Evolutionary conservation across 768 basidiomycete genomes (phyloP).

Genomic region (Termitomyces sp.): DNA sequence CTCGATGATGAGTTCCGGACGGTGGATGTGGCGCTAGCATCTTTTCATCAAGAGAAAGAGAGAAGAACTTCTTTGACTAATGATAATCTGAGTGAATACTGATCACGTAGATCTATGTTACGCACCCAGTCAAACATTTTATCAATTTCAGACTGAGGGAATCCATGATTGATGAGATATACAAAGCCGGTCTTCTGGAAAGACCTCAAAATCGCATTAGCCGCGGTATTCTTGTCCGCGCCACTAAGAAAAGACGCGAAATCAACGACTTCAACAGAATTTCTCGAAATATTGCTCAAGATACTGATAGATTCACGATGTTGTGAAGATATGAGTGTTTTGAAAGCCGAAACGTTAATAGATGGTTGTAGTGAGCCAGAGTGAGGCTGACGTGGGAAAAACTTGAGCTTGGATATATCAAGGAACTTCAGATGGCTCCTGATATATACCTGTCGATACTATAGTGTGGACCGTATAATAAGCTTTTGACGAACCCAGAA

Average conservation of each 20-base stretch:
- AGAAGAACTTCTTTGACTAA: constrained; percentile 39
- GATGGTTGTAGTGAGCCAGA: neutral
- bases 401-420: too few species aligned
- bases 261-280: constrained; percentile 34
- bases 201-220: constrained; percentile 38
- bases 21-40: constrained; percentile 43
- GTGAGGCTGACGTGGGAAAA: too few species aligned
- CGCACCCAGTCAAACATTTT: constrained; percentile 42
- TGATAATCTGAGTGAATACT: neutral
- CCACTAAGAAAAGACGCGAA: constrained; percentile 41
- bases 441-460: too few species aligned
- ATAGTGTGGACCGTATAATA: too few species aligned
- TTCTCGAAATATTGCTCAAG: neutral
- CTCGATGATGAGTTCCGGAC: constrained; percentile 43
- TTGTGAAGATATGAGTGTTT: neutral
- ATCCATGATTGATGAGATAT: constrained; percentile 41
- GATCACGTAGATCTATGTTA: neutral
- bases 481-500: too few species aligned
- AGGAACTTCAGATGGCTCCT: too few species aligned
- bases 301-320: too few species aligned
- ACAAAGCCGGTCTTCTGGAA: constrained; percentile 48
- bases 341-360: neutral
- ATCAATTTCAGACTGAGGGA: constrained; percentile 33
- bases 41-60: constrained; percentile 34
- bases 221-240: constrained; percentile 34